A percentile compares a stretch with the other conserved stretches of the same genome.
Conservation (phyloP, 2,329 filamentous ascomycete species). For the Lachnellula willkommii region DNA sequence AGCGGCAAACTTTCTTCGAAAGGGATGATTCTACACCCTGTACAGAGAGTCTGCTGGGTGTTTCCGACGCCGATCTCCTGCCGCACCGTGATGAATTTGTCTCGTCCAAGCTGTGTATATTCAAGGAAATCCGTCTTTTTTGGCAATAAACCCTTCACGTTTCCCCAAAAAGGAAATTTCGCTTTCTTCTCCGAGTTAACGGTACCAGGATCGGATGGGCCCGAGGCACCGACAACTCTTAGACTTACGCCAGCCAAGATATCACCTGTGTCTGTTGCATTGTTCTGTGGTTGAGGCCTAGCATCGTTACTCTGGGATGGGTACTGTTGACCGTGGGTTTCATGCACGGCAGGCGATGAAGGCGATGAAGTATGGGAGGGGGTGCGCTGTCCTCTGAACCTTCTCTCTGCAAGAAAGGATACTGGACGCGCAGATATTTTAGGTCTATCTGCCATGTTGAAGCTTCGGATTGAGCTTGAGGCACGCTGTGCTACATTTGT, state of each 20-base stretch:
- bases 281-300: background rate
- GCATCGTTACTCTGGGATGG: too few relatives aligned
- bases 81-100: background rate
- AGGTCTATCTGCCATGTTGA: background rate
- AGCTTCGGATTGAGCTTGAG: too few relatives aligned
- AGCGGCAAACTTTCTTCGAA: background rate
- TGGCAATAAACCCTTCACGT: background rate
- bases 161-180: background rate
- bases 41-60: background rate
- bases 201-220: background rate
- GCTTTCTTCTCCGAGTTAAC: background rate
- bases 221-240: too few relatives aligned
- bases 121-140: background rate
- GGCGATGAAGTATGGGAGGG: too few relatives aligned
- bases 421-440: background rate
- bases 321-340: too few relatives aligned
- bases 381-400: background rate
- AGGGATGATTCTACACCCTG: background rate
- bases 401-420: background rate
- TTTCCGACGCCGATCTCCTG: background rate
- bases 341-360: too few relatives aligned
- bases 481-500: too few relatives aligned
- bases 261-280: background rate
- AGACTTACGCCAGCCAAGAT: background rate
- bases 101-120: background rate